Base-by-base conservation (phyloP, 352 stramenopile genomes). In the Globisporangium canariense region DNA sequence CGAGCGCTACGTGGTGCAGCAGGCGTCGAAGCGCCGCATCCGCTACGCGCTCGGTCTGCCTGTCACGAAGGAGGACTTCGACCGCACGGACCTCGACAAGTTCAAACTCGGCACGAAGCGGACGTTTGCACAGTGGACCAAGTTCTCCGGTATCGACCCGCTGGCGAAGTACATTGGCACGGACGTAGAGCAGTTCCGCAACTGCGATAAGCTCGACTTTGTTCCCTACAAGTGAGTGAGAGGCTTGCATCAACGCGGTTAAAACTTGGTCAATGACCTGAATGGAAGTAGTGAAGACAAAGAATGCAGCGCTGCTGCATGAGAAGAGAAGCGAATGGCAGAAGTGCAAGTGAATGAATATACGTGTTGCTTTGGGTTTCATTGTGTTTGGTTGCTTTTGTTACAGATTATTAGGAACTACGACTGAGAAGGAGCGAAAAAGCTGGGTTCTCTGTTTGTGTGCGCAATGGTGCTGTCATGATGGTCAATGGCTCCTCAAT, bases 91-190 rank as follows among this genome's bases (percentile, higher is more conserved):
- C 16, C 61, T 92, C 41, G 78, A 89, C 16, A 73, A 88, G 60
- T 94, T 90, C 65, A 59, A 66, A 14, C 61, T 94, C 5, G 85
- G 85, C 58, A 91, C 60, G 16, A 92, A 90, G 76, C 77, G 85
- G 20, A 90, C 83, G 25, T 85, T 91, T 25, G 73, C 79, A 66
- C 83, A 92, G 71, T 94, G 83, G 83, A 80, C 79, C 28, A 74
- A 89, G 52, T 94, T 94, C n/a, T 89, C 81, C 2, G 74, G 80
- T 14, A 92, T 94, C 49, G 81, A 94, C 38, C 85, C 83, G 16
- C 62, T 81, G 49, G 85, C 82, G n/a, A 75, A 79, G 68, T 92
- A 81, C 53, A 43, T 84, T 8, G 62, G 73, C 6, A 75, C 67
- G 53, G 73, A 83, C 50, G 72, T 65, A 14, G 72, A 74, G 25